These are phyloP conservation scores for Porphyra umbilicalis DNA, from an alignment of 31 red algal genomes.

Conservation along the genomic window DNA sequence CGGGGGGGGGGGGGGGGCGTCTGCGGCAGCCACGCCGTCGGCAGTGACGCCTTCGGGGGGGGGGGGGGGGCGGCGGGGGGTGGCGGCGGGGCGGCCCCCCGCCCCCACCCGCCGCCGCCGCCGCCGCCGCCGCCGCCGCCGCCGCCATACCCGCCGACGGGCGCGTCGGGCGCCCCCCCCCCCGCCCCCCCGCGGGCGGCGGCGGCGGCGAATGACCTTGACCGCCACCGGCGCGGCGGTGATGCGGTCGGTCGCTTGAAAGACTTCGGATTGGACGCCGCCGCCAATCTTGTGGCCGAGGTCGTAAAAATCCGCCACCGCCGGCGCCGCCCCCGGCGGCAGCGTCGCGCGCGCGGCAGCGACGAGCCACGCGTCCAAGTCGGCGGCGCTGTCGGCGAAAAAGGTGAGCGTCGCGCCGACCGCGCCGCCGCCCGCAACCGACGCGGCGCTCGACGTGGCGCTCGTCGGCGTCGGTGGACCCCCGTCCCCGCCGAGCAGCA, in stretches of 20 bases:
- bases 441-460: too few relatives aligned
- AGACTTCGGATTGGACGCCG: constrained; percentile 60
- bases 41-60: neutral
- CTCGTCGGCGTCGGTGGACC: too few relatives aligned
- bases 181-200: neutral
- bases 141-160: too few relatives aligned
- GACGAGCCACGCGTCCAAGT: constrained; percentile 27
- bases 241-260: constrained; percentile 37
- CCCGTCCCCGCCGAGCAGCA: neutral
- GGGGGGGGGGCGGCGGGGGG: neutral
- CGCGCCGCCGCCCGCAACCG: neutral
- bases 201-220: constrained; percentile 13
- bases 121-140: neutral
- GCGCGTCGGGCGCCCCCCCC: too few relatives aligned
- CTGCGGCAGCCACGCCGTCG: neutral
- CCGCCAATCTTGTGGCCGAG: constrained; percentile 58
- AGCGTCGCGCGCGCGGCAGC: neutral
- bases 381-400: neutral
- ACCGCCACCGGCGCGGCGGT: constrained; percentile 50
- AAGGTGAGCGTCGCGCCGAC: neutral
- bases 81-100: too few relatives aligned
- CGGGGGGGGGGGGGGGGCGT: neutral
- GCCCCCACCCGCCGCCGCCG: constrained; percentile 6
- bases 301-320: constrained; percentile 56
- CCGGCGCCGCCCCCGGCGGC: constrained; percentile 21